Percentiles rank a stretch among this genome's conserved stretches.
Evolutionary conservation across 2,329 filamentous ascomycete genomes (phyloP).

Genomic region (Colletotrichum abscissum): DNA sequence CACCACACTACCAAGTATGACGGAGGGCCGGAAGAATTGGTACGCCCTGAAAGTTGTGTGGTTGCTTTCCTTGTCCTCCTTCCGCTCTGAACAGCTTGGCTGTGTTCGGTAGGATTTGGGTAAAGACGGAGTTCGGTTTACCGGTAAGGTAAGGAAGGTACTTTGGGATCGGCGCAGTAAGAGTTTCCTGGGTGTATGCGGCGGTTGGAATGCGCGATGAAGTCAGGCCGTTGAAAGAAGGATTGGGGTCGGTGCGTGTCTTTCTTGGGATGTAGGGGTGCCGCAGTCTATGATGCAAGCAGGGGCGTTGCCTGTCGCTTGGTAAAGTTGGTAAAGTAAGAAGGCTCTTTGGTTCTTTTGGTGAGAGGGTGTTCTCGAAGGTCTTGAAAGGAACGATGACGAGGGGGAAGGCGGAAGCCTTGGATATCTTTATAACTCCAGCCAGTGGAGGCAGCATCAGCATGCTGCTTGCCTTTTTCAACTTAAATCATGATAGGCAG

Average conservation of each 20-base stretch:
- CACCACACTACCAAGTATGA: constrained; percentile 13
- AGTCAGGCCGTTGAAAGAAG: constrained; percentile 4
- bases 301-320: background rate
- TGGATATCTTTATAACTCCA: background rate
- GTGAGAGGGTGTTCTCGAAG: background rate
- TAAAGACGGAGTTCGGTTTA: background rate
- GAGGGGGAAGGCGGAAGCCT: background rate
- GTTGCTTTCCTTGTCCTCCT: background rate
- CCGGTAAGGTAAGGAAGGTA: background rate
- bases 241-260: background rate
- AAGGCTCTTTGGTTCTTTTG: background rate
- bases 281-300: constrained; percentile 8
- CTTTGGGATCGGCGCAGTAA: background rate
- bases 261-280: background rate
- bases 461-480: background rate
- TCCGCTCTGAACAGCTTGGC: background rate
- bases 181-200: background rate
- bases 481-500: background rate
- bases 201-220: constrained; percentile 13
- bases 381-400: background rate
- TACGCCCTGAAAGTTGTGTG: background rate
- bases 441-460: too few relatives aligned
- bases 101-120: background rate
- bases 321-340: background rate
- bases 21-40: background rate